Percentiles rank a stretch among this genome's conserved stretches.
Conservation (phyloP, 768 basidiomycete genomes). For the Dendrothele bispora region DNA sequence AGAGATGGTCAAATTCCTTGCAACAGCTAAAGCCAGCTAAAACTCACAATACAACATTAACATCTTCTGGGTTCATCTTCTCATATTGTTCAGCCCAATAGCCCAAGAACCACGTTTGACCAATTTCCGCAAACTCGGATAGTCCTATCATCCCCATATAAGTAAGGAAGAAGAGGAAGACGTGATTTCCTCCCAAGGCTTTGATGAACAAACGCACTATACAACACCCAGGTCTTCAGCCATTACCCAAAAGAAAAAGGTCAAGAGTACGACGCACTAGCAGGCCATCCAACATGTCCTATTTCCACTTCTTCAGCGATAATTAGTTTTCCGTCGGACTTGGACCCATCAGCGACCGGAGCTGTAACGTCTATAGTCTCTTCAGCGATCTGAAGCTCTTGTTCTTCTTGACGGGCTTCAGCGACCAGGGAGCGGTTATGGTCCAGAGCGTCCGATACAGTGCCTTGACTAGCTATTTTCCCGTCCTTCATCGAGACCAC, state of each 20-base stretch:
- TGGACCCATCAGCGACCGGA: slow-evolving; percentile 4
- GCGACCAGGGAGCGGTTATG: slow-evolving; percentile 26
- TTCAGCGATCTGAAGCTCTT: slow-evolving; percentile 3
- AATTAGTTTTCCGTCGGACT: slow-evolving; percentile 39
- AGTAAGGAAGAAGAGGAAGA: slow-evolving; percentile 25
- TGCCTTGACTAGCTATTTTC: slow-evolving; percentile 36
- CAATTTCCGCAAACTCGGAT: slow-evolving; percentile 8
- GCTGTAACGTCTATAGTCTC: slow-evolving; percentile 13
- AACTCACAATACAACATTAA: slow-evolving; percentile 30
- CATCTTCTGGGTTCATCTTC: slow-evolving; percentile 19
- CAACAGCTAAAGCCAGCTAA: background rate
- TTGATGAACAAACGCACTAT: slow-evolving; percentile 29
- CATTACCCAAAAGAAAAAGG: background rate
- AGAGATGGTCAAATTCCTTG: background rate
- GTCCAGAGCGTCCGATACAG: slow-evolving; percentile 34
- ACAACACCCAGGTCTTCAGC: too few species aligned
- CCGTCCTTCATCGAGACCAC: slow-evolving; percentile 46
- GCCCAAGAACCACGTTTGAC: slow-evolving; percentile 35
- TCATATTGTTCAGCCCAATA: slow-evolving; percentile 36
- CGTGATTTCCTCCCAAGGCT: slow-evolving; percentile 22
- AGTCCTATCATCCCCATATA: too few species aligned
- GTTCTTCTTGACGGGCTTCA: slow-evolving; percentile 12
- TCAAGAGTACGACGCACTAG: slow-evolving; percentile 30
- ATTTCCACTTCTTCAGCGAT: slow-evolving; percentile 35
- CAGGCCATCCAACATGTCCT: slow-evolving; percentile 35